Evolutionary conservation across 805 yeast species (phyloP).

Genomic region (Yarrowia sp.): DNA sequence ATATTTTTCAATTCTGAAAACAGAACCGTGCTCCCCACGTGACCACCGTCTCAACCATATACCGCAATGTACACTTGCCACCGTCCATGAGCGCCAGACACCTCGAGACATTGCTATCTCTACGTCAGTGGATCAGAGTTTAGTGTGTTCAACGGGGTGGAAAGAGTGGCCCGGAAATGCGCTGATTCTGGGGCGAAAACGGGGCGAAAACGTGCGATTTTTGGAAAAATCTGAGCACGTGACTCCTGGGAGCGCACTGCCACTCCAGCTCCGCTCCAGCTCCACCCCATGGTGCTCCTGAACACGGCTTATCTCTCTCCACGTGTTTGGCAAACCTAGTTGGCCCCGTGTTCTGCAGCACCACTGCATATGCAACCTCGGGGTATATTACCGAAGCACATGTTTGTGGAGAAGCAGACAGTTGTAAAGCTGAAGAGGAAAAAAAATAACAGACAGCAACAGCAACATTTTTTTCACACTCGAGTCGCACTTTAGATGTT

Average conservation of each 20-base stretch:
- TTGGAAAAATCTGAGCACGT: not conserved
- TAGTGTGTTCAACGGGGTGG: not conserved
- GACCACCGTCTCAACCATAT: not conserved
- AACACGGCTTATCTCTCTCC: not conserved
- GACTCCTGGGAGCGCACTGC: not conserved
- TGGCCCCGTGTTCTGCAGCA: constrained; percentile 27
- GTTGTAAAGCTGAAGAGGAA: too few relatives aligned
- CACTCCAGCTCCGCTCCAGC: not conserved
- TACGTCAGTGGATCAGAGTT: constrained; percentile 1
- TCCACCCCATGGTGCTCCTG: not conserved
- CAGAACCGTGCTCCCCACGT: not conserved
- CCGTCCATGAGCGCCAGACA: too few relatives aligned
- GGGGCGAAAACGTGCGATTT: too few relatives aligned
- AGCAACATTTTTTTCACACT: not conserved
- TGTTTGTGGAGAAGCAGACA: constrained; percentile 27
- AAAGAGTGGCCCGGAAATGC: too few relatives aligned
- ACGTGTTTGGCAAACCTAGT: constrained; percentile 4
- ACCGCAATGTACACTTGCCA: too few relatives aligned
- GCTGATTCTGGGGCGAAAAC: too few relatives aligned
- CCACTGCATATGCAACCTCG: constrained; percentile 11
- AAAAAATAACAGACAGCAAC: too few relatives aligned
- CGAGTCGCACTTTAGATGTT: too few relatives aligned
- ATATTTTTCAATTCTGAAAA: not conserved
- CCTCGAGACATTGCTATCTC: not conserved
- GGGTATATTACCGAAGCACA: constrained; percentile 9